Conservation (phyloP, 495 filamentous ascomycete genomes). For the Umbilicaria muhlenbergii region DNA sequence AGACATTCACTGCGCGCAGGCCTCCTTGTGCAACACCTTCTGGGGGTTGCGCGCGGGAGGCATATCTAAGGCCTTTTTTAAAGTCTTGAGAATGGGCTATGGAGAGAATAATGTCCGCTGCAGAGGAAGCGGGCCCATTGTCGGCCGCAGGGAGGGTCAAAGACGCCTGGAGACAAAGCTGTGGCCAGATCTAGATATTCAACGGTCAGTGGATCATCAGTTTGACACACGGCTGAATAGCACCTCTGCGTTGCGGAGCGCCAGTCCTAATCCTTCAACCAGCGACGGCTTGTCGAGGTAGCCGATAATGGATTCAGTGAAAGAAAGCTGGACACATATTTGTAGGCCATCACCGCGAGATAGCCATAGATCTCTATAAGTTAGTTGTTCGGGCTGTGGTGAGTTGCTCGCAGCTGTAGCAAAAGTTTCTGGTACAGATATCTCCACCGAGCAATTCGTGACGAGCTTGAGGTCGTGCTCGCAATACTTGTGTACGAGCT, state of each 20-base stretch:
- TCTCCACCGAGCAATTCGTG: not conserved
- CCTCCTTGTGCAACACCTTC: not conserved
- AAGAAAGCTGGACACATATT: slow-evolving; percentile 1
- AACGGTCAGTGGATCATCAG: not conserved
- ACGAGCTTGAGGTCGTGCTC: slow-evolving; percentile 5
- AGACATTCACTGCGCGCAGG: not conserved
- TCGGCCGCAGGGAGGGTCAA: not conserved
- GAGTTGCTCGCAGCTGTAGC: not conserved
- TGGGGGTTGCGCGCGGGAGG: not conserved
- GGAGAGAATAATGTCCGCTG: not conserved
- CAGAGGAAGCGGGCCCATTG: not conserved
- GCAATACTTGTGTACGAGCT: slow-evolving; percentile 3
- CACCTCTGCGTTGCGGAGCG: slow-evolving; percentile 5
- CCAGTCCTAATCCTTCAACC: slow-evolving; percentile 1
- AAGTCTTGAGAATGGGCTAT: not conserved
- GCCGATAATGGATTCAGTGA: not conserved
- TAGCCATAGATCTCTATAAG: slow-evolving; percentile 2
- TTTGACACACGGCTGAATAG: not conserved
- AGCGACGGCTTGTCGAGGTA: not conserved
- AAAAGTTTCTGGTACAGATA: not conserved
- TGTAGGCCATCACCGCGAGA: slow-evolving; percentile 1
- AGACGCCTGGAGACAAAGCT: slow-evolving; percentile 4
- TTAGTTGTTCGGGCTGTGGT: slow-evolving; percentile 1
- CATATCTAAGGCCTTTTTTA: not conserved
- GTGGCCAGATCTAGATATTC: slow-evolving; percentile 3